Evolutionary conservation across 2,329 filamentous ascomycete species (phyloP).

Genomic region (Zymoseptoria crescenta): DNA sequence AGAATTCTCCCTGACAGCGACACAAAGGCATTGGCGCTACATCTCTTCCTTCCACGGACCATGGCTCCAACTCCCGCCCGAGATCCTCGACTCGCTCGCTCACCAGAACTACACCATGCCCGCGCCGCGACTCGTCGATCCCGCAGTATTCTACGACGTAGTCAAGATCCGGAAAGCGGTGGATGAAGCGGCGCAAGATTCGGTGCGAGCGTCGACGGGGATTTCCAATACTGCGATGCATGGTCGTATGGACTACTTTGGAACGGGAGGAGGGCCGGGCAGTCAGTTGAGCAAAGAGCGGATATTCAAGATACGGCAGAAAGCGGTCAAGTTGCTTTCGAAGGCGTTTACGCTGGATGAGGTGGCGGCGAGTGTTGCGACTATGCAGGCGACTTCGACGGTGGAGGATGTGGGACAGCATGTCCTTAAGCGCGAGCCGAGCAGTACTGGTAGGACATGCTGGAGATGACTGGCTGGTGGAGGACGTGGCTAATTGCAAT

Average conservation of each 20-base stretch:
- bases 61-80: slow-evolving; percentile 72
- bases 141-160: slow-evolving; percentile 73
- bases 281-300: slow-evolving; percentile 66
- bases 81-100: slow-evolving; percentile 70
- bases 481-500: slow-evolving; percentile 2
- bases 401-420: slow-evolving; percentile 68
- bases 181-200: slow-evolving; percentile 70
- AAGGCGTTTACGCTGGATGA: slow-evolving; percentile 75
- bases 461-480: not conserved
- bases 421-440: slow-evolving; percentile 62
- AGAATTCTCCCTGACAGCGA: slow-evolving; percentile 4
- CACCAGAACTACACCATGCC: slow-evolving; percentile 73
- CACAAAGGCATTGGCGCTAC: slow-evolving; percentile 68
- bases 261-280: slow-evolving; percentile 45
- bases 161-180: slow-evolving; percentile 73
- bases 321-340: slow-evolving; percentile 69
- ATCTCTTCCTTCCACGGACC: slow-evolving; percentile 77
- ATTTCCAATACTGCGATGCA: slow-evolving; percentile 58
- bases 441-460: slow-evolving; percentile 37
- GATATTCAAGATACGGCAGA: slow-evolving; percentile 70
- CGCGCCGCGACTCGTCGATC: slow-evolving; percentile 68
- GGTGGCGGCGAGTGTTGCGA: slow-evolving; percentile 72
- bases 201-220: slow-evolving; percentile 69
- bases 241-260: slow-evolving; percentile 40
- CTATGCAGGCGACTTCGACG: slow-evolving; percentile 71